Percentiles rank a stretch among this genome's conserved stretches.
phyloP scores from a whole-genome alignment of 1,139 yeast genomes.

The Kurtzmaniella quercitrusa region DNA sequence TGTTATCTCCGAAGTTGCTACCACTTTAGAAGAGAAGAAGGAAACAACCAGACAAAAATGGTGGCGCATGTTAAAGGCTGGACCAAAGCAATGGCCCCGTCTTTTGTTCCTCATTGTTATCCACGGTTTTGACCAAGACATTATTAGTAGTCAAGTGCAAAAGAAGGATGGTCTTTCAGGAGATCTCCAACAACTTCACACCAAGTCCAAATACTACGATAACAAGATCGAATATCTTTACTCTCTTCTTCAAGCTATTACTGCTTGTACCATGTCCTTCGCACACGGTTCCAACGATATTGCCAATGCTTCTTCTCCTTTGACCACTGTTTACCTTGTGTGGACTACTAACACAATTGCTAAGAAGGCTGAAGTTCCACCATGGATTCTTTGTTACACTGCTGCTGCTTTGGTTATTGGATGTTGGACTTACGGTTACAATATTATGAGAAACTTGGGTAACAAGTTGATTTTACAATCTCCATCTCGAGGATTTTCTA shows the following conservation, averaged over 20 bases:
- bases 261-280: slow-evolving; percentile 78
- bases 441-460: slow-evolving; percentile 68
- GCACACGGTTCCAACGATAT: slow-evolving; percentile 84
- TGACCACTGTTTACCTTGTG: slow-evolving; percentile 59
- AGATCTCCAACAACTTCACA: slow-evolving; percentile 48
- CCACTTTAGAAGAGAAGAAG: slow-evolving; percentile 14
- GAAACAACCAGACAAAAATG: slow-evolving; percentile 39
- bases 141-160: slow-evolving; percentile 46
- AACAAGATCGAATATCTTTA: slow-evolving; percentile 68
- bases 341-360: slow-evolving; percentile 53
- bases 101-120: slow-evolving; percentile 45
- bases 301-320: slow-evolving; percentile 76
- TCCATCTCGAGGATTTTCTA: slow-evolving; percentile 76
- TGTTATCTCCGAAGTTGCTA: slow-evolving; percentile 12
- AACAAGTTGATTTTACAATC: slow-evolving; percentile 73
- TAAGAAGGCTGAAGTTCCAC: slow-evolving; percentile 56
- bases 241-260: slow-evolving; percentile 66
- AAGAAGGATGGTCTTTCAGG: slow-evolving; percentile 31
- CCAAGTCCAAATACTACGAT: slow-evolving; percentile 61
- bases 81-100: slow-evolving; percentile 53
- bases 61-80: slow-evolving; percentile 36
- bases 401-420: slow-evolving; percentile 69
- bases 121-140: slow-evolving; percentile 66
- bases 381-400: slow-evolving; percentile 69
- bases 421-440: slow-evolving; percentile 69